phyloP scores from a whole-genome alignment of 1,284 basidiomycete species.

The Binderoboletus segoi region DNA sequence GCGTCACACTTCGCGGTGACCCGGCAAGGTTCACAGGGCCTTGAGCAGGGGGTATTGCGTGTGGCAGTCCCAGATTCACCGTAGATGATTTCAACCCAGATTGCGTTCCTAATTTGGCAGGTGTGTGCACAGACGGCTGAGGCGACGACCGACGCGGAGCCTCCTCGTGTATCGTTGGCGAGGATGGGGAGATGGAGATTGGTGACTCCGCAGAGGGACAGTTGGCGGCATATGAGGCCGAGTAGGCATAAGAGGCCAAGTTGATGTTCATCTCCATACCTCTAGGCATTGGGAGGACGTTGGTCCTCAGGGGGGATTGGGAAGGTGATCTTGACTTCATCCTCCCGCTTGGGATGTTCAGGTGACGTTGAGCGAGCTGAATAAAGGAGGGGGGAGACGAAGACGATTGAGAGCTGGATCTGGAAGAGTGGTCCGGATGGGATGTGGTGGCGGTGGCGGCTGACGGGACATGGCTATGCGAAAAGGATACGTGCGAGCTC shows the following conservation, averaged over 20 bases:
- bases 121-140: constrained; percentile 15
- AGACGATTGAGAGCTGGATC: constrained; percentile 16
- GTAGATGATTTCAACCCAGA: constrained; percentile 33
- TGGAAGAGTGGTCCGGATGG: constrained; percentile 31
- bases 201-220: constrained; percentile 19
- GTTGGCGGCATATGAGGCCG: constrained; percentile 21
- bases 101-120: constrained; percentile 26
- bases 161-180: constrained; percentile 22
- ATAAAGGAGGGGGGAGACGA: constrained; percentile 22
- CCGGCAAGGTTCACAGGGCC: constrained; percentile 22
- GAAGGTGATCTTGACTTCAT: constrained; percentile 35
- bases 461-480: constrained; percentile 42
- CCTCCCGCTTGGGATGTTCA: constrained; percentile 14
- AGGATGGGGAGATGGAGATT: constrained; percentile 24
- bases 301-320: constrained; percentile 30
- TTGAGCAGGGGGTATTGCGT: constrained; percentile 11
- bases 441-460: constrained; percentile 43
- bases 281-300: constrained; percentile 15
- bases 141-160: constrained; percentile 18
- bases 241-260: constrained; percentile 16
- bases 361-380: constrained; percentile 29
- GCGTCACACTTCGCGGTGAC: constrained; percentile 25
- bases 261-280: constrained; percentile 16
- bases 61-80: constrained; percentile 22
- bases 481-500: constrained; percentile 20